Evolutionary conservation across 139 green algal species (phyloP), one percentile per base, ranked within the genome.

Genomic region (Pleodorina starrii): DNA sequence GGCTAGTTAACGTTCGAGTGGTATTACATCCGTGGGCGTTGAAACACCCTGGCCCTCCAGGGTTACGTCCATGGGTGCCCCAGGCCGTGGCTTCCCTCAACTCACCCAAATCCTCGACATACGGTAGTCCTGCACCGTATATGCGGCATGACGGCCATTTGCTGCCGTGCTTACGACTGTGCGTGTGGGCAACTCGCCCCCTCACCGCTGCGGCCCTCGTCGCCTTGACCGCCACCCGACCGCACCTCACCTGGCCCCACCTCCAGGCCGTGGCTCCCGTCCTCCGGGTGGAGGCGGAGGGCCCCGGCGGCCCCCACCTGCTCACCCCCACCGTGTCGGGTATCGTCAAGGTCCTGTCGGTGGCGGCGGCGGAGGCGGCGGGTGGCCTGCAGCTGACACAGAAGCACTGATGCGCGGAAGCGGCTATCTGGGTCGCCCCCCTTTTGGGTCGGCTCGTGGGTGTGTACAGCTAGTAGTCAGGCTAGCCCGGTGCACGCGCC

Each of bases 241-340:
- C n/a, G 25, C 29, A 12, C 48, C 46, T 42, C 76, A 35, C 35
- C 32, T 48, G 9, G 29, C 51, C 14, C 46, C 3, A n/a, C 69
- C 36, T 4, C 2, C 78, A 85, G 78, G 79, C 79, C 10, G 79
- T 86, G 1, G 79, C 79, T 14, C 79, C 79, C 3, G 29, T 86
- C 10, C 1, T 60, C 12, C 57, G 57, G 5, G 79, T 86, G 57
- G 4, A 43, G 10, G 79, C 32, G 36, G 36, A 72, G 19, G 54
- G 51, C 4, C 59, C 57, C 27, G 38, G 42, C 36, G 79, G 79
- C 57, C 7, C 7, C 12, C 79, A 86, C 36, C 10, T 25, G 29
- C 79, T 86, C 0, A 43, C 36, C 29, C 79, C 79, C 1, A 3
- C 40, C 5, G 79, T 86, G 59, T 42, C 23, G 12, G 79, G 79